Base-by-base conservation (phyloP, 2,329 filamentous ascomycete species). In the Aspergillus novofumigatus region DNA sequence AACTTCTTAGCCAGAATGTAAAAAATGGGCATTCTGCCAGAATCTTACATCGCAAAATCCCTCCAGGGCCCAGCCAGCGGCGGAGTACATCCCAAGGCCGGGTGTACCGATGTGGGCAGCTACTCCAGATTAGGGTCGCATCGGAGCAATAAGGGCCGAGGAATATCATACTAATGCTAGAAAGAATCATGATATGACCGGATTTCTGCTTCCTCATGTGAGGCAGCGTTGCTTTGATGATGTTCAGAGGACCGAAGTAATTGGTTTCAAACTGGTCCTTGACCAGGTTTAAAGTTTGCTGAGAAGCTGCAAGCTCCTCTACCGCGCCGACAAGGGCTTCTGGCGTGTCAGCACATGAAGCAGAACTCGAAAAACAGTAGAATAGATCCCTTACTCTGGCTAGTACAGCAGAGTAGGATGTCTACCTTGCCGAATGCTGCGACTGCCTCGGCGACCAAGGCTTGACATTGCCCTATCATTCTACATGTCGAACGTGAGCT, bases 161-260 rank as follows among this genome's bases (percentile, higher is more conserved):
- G 8, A 3, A 6, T 2, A 23, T 10, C 69, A 63, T 74, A 82
- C 80, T 92, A 58, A 95, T 92, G 60, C 91, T 93, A 6, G 91
- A 94, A 51, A 97, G 82, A 55, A 95, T 85, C 61, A 97, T 88
- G 61, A 97, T 88, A 73, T 99, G 94, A 0, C 94, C 94, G 8
- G 88, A 92, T 65, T 88, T 87, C 69, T 92, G 89, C 59, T 82
- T 81, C 47, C 94, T 84, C 73, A 97, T 87, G 54, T 87, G 82
- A 0, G 93, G 92, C 23, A 99, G 80, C 1, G 87, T 82, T 14
- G 92, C 90, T 73, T 94, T 95, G 78, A 97, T 95, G 71, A 96
- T 91, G 75, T 97, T 97, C 72, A 97, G 88, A 57, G 95, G 92
- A 0, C 91, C 91, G 74, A 97, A 97, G 80, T 95, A 97, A 67